Percentiles rank a stretch among this genome's conserved stretches.
Conservation (phyloP, 176 grass and related monocot genomes). For the Cenchrus americanus region DNA sequence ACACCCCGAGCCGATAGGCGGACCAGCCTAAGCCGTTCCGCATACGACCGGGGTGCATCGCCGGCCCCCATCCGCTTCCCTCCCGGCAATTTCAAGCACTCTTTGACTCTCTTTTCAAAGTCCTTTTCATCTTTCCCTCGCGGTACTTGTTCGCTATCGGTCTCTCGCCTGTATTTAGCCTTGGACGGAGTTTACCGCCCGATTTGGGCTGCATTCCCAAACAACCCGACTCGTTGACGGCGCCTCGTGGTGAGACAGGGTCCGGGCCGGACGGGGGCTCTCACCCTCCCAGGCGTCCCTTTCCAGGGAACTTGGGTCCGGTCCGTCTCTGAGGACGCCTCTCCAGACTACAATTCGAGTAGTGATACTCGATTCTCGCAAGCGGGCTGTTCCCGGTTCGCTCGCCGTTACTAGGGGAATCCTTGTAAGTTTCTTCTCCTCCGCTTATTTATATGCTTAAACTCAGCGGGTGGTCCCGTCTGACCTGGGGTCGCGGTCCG, state of each 20-base stretch:
- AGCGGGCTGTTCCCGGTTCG: slow-evolving; percentile 42
- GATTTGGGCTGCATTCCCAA: slow-evolving; percentile 62
- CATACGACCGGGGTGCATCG: slow-evolving; percentile 10
- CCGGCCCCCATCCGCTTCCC: slow-evolving; percentile 74
- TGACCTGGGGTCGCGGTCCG: too few species aligned
- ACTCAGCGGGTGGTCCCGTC: too few species aligned
- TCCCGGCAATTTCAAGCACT: slow-evolving; percentile 76
- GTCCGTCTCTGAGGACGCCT: too few species aligned
- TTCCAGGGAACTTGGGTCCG: slow-evolving; percentile 45
- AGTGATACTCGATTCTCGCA: neutral
- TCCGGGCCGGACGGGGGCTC: slow-evolving; percentile 54
- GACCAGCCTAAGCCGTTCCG: too few species aligned
- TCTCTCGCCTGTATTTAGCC: slow-evolving; percentile 75
- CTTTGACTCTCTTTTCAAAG: slow-evolving; percentile 84
- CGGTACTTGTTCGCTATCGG: slow-evolving; percentile 74
- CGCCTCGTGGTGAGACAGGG: slow-evolving; percentile 4
- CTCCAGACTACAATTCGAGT: too few species aligned
- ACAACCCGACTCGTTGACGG: slow-evolving; percentile 54
- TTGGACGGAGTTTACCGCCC: slow-evolving; percentile 62
- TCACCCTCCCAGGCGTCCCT: slow-evolving; percentile 54
- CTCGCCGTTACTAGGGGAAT: slow-evolving; percentile 55
- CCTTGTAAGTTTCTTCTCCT: slow-evolving; percentile 50
- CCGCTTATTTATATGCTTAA: neutral
- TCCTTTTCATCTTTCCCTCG: slow-evolving; percentile 77
- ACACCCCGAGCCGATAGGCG: too few species aligned